phyloP scores from a whole-genome alignment of 2,329 filamentous ascomycete genomes.

The Fusarium setosum region DNA sequence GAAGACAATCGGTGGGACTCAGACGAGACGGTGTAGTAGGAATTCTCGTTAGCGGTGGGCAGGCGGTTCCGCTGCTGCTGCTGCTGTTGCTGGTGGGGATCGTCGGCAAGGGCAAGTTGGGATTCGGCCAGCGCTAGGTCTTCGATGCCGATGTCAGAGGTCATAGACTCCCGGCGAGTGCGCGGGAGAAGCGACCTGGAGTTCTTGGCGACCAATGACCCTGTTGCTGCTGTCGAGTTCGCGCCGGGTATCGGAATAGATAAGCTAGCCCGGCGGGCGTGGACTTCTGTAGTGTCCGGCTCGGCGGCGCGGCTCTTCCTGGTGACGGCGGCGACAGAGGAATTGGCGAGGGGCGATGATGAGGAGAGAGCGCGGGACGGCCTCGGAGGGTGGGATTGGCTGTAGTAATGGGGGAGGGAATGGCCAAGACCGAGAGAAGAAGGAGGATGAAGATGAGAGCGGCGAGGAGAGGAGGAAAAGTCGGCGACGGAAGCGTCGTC shows the following conservation, averaged over 20 bases:
- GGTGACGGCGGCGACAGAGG: conserved; percentile 56
- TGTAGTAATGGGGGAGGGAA: conserved; percentile 19
- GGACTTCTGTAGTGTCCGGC: conserved; percentile 66
- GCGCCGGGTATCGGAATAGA: conserved; percentile 67
- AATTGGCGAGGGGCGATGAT: conserved; percentile 53
- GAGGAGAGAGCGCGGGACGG: conserved; percentile 38
- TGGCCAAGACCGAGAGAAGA: conserved; percentile 27
- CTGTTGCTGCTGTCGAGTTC: conserved; percentile 42
- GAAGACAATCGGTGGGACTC: conserved; percentile 58
- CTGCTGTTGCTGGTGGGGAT: conserved; percentile 55
- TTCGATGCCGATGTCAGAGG: conserved; percentile 55
- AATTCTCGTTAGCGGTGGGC: conserved; percentile 41
- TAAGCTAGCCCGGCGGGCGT: conserved; percentile 70
- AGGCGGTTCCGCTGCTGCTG: conserved; percentile 56
- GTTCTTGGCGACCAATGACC: conserved; percentile 47
- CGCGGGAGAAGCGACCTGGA: conserved; percentile 55
- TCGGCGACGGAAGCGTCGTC: conserved; percentile 40
- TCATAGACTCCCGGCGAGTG: conserved; percentile 56
- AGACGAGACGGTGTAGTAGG: conserved; percentile 52
- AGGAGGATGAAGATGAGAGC: conserved; percentile 27
- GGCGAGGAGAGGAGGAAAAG: conserved; percentile 39
- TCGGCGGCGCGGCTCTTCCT: conserved; percentile 71
- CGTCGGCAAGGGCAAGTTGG: conserved; percentile 59
- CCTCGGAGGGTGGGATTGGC: conserved; percentile 19
- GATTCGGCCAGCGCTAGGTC: conserved; percentile 49